A percentile compares a stretch with the other conserved stretches of the same genome.
phyloP scores from a whole-genome alignment of 2,329 filamentous ascomycete species.

The Raffaelea albimanens region DNA sequence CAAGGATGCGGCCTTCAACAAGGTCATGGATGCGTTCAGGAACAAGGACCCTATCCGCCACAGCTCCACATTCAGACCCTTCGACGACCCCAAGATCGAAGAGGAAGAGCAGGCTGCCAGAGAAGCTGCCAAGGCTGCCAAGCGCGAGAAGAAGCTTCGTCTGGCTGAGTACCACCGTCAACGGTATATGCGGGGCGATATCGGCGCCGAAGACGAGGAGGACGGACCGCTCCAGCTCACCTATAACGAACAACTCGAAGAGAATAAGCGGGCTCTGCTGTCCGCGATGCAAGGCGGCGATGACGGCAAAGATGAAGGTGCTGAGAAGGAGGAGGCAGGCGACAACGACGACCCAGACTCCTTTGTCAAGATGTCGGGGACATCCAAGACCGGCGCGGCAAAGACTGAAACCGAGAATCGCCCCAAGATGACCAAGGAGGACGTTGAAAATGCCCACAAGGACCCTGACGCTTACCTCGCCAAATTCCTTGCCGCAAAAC shows the following conservation, averaged over 20 bases:
- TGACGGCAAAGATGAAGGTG: constrained; percentile 35
- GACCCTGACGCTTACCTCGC: constrained; percentile 82
- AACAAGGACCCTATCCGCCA: constrained; percentile 89
- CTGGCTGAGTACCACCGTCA: constrained; percentile 84
- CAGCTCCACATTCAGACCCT: constrained; percentile 72
- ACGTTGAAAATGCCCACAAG: constrained; percentile 70
- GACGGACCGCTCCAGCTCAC: constrained; percentile 47
- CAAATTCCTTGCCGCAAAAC: too few species aligned
- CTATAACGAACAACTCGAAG: constrained; percentile 82
- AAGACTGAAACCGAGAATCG: constrained; percentile 27
- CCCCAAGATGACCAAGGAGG: constrained; percentile 38
- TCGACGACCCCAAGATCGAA: constrained; percentile 50
- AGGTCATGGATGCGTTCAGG: constrained; percentile 77
- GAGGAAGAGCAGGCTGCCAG: constrained; percentile 17
- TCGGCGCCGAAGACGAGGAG: constrained; percentile 50
- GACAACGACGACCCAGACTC: constrained; percentile 66
- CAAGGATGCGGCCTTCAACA: constrained; percentile 78
- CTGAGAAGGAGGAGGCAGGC: constrained; percentile 48
- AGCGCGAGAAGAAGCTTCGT: constrained; percentile 63
- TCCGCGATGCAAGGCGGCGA: constrained; percentile 64
- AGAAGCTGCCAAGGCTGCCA: constrained; percentile 32
- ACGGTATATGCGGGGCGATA: constrained; percentile 68
- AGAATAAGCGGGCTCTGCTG: constrained; percentile 67
- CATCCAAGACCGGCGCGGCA: constrained; percentile 20
- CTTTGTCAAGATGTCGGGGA: constrained; percentile 42